A percentile compares a stretch with the other conserved stretches of the same genome.
These are phyloP conservation scores for Rhizopogon salebrosus DNA, from an alignment of 768 basidiomycete species.

Conservation along the genomic window DNA sequence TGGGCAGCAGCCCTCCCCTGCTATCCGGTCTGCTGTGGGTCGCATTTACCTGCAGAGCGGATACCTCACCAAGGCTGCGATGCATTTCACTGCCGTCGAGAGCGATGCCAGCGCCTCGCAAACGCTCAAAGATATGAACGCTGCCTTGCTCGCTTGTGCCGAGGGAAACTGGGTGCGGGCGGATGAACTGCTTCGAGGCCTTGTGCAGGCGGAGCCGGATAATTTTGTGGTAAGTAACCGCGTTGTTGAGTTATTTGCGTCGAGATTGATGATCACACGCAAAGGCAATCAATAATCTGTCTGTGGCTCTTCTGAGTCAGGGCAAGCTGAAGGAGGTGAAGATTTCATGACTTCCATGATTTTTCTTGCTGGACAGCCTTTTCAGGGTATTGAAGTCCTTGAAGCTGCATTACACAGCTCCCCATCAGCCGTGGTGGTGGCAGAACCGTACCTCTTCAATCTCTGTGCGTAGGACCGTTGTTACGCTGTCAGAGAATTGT, in stretches of 20 bases:
- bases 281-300: slow-evolving; percentile 73
- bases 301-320: slow-evolving; percentile 65
- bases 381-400: slow-evolving; percentile 64
- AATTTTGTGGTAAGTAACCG: slow-evolving; percentile 56
- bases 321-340: slow-evolving; percentile 69
- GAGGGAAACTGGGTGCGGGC: slow-evolving; percentile 67
- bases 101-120: slow-evolving; percentile 39
- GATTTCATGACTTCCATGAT: background rate
- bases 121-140: slow-evolving; percentile 54
- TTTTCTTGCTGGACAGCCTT: background rate
- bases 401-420: slow-evolving; percentile 58
- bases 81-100: slow-evolving; percentile 43
- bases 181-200: slow-evolving; percentile 34
- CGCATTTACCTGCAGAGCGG: slow-evolving; percentile 75
- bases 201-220: slow-evolving; percentile 50
- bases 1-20: slow-evolving; percentile 33
- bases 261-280: background rate
- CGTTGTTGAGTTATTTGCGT: background rate
- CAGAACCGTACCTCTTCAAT: slow-evolving; percentile 84
- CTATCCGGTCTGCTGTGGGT: slow-evolving; percentile 64
- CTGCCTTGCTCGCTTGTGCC: slow-evolving; percentile 59
- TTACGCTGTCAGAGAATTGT: background rate
- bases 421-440: slow-evolving; percentile 66
- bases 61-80: slow-evolving; percentile 50
- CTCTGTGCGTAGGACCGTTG: slow-evolving; percentile 49